Percentiles rank a stretch among this genome's conserved stretches.
Conservation (phyloP, 257 asterid species). For the Plectranthus barbatus region DNA sequence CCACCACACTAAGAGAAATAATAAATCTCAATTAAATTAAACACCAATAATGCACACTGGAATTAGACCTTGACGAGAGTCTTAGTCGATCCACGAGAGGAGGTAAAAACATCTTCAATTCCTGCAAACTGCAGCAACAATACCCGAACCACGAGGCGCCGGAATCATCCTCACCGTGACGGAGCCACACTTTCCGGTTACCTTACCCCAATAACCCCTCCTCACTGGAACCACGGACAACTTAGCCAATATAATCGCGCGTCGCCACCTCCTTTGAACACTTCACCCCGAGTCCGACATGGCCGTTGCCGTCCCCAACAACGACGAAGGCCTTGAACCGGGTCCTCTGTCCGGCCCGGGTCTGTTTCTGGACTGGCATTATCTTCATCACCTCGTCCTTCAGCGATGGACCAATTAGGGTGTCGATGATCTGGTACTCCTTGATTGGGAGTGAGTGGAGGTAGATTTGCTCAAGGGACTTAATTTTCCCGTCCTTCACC, state of each 20-base stretch:
- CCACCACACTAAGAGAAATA: too few relatives aligned
- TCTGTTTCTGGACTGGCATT: slow-evolving; percentile 76
- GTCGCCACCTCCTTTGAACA: slow-evolving; percentile 69
- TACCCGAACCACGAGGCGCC: slow-evolving; percentile 80
- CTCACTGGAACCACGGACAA: slow-evolving; percentile 17
- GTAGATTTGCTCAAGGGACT: slow-evolving; percentile 21
- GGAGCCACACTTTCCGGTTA: slow-evolving; percentile 76
- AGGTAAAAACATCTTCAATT: slow-evolving; percentile 71
- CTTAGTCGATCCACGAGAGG: slow-evolving; percentile 80
- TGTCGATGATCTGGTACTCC: slow-evolving; percentile 62
- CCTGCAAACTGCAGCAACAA: slow-evolving; percentile 83
- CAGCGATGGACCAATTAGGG: slow-evolving; percentile 19
- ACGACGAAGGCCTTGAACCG: slow-evolving; percentile 77
- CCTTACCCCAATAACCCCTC: slow-evolving; percentile 91
- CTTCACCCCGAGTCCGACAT: slow-evolving; percentile 58
- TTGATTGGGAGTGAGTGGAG: slow-evolving; percentile 68
- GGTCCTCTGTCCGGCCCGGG: slow-evolving; percentile 73
- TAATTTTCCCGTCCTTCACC: slow-evolving; percentile 19
- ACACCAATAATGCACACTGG: not conserved
- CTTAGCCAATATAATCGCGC: slow-evolving; percentile 20
- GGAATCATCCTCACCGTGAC: slow-evolving; percentile 82
- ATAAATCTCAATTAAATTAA: not conserved
- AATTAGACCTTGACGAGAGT: slow-evolving; percentile 65
- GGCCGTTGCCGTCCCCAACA: slow-evolving; percentile 60
- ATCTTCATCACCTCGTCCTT: slow-evolving; percentile 43